Percentiles rank a stretch among this genome's conserved stretches.
Evolutionary conservation across 2,329 filamentous ascomycete species (phyloP).

Genomic region (Elsinoe perseae): DNA sequence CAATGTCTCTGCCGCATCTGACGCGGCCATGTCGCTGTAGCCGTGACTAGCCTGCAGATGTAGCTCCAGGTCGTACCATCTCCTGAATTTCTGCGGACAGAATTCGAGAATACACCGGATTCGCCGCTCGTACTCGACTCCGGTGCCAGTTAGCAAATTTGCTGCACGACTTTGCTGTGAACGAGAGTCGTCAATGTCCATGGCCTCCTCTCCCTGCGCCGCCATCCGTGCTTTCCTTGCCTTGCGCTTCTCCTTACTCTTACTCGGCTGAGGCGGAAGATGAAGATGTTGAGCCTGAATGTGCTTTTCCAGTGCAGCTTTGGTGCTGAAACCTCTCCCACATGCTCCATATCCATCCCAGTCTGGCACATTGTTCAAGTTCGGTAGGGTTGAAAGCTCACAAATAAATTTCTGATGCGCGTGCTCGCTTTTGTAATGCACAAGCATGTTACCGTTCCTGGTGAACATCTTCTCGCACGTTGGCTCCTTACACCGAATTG

Average conservation of each 20-base stretch:
- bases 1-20: conserved; percentile 28
- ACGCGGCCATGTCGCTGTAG: conserved; percentile 31
- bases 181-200: conserved; percentile 12
- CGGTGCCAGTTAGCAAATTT: conserved; percentile 46
- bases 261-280: conserved; percentile 28
- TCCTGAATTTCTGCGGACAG: conserved; percentile 50
- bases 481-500: conserved; percentile 53
- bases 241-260: conserved; percentile 33
- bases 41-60: conserved; percentile 45
- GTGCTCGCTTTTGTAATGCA: conserved; percentile 71
- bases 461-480: conserved; percentile 73
- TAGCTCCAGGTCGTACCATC: conserved; percentile 50
- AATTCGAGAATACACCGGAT: conserved; percentile 45
- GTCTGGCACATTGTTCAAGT: conserved; percentile 46
- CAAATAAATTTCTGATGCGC: conserved; percentile 71
- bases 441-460: conserved; percentile 71
- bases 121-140: conserved; percentile 45
- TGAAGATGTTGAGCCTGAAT: conserved; percentile 73
- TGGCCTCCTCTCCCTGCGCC: conserved; percentile 26
- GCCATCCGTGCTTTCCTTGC: conserved; percentile 34
- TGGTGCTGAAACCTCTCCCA: conserved; percentile 66
- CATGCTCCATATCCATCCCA: conserved; percentile 66
- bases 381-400: conserved; percentile 58
- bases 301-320: conserved; percentile 73
- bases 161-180: conserved; percentile 12